Conservation (phyloP, 2,329 filamentous ascomycete species). For the Cucurbitaria berberidis region DNA sequence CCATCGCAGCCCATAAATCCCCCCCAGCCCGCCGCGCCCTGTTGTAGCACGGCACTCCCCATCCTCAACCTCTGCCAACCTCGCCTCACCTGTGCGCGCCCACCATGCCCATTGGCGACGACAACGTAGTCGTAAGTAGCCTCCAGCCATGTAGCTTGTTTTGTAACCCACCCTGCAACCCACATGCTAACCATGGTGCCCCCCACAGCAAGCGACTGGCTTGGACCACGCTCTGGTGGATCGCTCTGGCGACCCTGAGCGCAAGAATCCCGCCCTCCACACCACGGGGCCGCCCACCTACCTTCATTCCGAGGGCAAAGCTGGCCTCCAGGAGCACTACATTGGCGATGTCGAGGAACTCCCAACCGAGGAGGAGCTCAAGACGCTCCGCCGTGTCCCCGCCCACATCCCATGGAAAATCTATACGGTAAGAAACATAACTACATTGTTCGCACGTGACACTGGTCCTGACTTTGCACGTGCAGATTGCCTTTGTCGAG, state of each 20-base stretch:
- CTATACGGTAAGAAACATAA: conserved; percentile 20
- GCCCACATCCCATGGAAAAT: conserved; percentile 44
- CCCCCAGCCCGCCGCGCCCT: conserved; percentile 7
- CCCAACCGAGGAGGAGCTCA: conserved; percentile 45
- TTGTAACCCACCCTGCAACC: not conserved
- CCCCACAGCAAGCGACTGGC: conserved; percentile 32
- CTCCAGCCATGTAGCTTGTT: too few species aligned
- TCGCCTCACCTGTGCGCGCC: conserved; percentile 8
- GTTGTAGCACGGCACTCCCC: conserved; percentile 3
- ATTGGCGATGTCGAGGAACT: conserved; percentile 31
- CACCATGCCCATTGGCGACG: conserved; percentile 38
- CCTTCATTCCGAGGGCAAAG: conserved; percentile 45
- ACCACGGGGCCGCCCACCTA: conserved; percentile 35
- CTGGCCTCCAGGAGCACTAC: conserved; percentile 44
- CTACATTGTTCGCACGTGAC: not conserved
- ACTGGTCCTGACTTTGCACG: not conserved
- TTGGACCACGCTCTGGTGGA: conserved; percentile 44
- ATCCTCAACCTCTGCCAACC: not conserved
- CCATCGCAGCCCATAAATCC: conserved; percentile 14
- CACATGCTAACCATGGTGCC: conserved; percentile 6
- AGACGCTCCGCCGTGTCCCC: conserved; percentile 44
- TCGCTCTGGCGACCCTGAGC: conserved; percentile 43
- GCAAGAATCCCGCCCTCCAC: conserved; percentile 37
- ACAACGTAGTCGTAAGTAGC: conserved; percentile 35
- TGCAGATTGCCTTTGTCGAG: conserved; percentile 47